Evolutionary conservation across 2,329 filamentous ascomycete species (phyloP).

Genomic region (Arthrobotrys sinensis): DNA sequence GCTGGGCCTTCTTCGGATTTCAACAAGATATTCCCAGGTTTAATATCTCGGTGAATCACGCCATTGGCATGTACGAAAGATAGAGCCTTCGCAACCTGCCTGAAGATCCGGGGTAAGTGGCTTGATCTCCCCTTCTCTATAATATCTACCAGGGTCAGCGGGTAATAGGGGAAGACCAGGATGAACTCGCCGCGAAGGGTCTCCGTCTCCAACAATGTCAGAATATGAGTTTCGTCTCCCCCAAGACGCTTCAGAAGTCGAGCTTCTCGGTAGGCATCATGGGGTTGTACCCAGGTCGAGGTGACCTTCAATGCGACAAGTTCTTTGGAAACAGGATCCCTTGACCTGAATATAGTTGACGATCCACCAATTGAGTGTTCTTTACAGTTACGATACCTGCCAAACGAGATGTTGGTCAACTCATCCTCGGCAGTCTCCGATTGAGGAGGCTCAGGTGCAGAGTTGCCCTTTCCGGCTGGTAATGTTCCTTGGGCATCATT

Average conservation of each 20-base stretch:
- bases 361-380: slow-evolving; percentile 76
- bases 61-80: slow-evolving; percentile 79
- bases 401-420: slow-evolving; percentile 30
- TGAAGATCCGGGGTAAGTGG: slow-evolving; percentile 58
- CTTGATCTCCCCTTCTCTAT: slow-evolving; percentile 69
- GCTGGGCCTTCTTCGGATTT: slow-evolving; percentile 78
- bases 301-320: slow-evolving; percentile 88
- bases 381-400: slow-evolving; percentile 70
- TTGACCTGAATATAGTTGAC: slow-evolving; percentile 84
- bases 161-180: slow-evolving; percentile 87
- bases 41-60: slow-evolving; percentile 94
- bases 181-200: slow-evolving; percentile 80
- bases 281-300: slow-evolving; percentile 80
- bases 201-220: slow-evolving; percentile 79
- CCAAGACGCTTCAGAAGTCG: slow-evolving; percentile 77
- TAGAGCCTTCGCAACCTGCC: slow-evolving; percentile 68
- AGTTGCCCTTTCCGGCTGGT: slow-evolving; percentile 1
- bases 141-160: slow-evolving; percentile 79
- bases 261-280: slow-evolving; percentile 85
- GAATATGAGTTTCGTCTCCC: slow-evolving; percentile 72
- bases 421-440: slow-evolving; percentile 25
- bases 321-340: slow-evolving; percentile 67
- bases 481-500: not conserved
- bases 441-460: not conserved
- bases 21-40: slow-evolving; percentile 89